Evolutionary conservation across 495 filamentous ascomycete genomes (phyloP).

Genomic region (Trichoderma asperelloides): DNA sequence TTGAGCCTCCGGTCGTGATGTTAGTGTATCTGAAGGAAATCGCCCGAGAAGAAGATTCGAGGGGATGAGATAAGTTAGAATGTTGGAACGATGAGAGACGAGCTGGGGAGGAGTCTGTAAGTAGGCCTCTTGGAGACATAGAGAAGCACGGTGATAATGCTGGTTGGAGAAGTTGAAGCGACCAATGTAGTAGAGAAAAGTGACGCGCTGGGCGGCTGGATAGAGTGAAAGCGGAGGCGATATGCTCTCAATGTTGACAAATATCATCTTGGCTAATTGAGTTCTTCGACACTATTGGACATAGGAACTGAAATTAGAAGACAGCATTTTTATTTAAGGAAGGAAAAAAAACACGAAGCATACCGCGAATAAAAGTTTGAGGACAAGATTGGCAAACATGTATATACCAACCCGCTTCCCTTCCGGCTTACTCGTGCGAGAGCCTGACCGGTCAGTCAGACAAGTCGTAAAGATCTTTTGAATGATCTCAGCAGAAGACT

Average conservation of each 20-base stretch:
- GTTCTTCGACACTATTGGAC: constrained; percentile 47
- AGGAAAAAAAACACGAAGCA: constrained; percentile 7
- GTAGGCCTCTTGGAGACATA: constrained; percentile 71
- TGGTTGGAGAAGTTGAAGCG: constrained; percentile 77
- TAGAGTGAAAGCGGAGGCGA: constrained; percentile 71
- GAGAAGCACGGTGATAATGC: constrained; percentile 66
- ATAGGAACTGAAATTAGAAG: constrained; percentile 13
- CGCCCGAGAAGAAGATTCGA: constrained; percentile 78
- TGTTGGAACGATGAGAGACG: constrained; percentile 61
- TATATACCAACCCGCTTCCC: constrained; percentile 86
- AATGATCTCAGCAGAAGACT: constrained; percentile 76
- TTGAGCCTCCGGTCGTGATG: constrained; percentile 61
- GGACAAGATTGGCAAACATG: constrained; percentile 77
- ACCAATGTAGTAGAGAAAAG: constrained; percentile 91
- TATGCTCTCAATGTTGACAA: constrained; percentile 76
- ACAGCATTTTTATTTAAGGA: not conserved
- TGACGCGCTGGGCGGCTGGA: constrained; percentile 79
- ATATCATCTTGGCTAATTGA: constrained; percentile 69
- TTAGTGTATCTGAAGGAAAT: constrained; percentile 60
- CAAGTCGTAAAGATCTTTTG: constrained; percentile 88
- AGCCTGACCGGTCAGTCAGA: constrained; percentile 67
- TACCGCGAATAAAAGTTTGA: constrained; percentile 83
- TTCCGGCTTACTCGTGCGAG: constrained; percentile 50
- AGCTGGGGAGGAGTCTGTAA: constrained; percentile 61
- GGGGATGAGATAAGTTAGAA: constrained; percentile 77